A percentile compares a stretch with the other conserved stretches of the same genome.
Conservation (phyloP, 1,284 basidiomycete genomes). For the Naganishia sp. region DNA sequence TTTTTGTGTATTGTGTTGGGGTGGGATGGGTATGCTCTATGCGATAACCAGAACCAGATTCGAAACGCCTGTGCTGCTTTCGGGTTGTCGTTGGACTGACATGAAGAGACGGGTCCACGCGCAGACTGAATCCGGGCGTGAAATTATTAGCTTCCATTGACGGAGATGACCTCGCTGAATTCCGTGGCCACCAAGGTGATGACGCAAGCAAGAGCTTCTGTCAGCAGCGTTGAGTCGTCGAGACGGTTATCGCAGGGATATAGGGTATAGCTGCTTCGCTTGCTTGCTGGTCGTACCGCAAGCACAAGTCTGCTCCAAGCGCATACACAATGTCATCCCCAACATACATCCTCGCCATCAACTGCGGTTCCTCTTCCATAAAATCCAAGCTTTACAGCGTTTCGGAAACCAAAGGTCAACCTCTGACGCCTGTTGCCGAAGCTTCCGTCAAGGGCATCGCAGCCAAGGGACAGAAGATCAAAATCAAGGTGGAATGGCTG, state of each 20-base stretch:
- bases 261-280: neutral
- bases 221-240: conserved; percentile 5
- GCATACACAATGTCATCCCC: neutral
- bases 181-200: neutral
- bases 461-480: conserved; percentile 49
- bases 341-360: conserved; percentile 52
- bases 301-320: neutral
- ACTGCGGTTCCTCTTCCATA: conserved; percentile 56
- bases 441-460: conserved; percentile 50
- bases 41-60: conserved; percentile 20
- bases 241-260: neutral
- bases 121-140: neutral
- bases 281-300: neutral
- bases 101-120: no score
- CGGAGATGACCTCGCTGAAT: neutral
- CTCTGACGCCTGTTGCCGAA: conserved; percentile 36
- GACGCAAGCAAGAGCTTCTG: conserved; percentile 12
- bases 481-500: conserved; percentile 43
- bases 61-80: neutral
- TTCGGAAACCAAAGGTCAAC: conserved; percentile 29
- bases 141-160: conserved; percentile 23
- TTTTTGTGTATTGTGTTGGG: neutral
- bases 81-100: no score
- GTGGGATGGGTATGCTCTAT: conserved; percentile 12
- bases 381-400: conserved; percentile 53